phyloP scores from a whole-genome alignment of 2,329 filamentous ascomycete species.

The Ramularia endophylla region DNA sequence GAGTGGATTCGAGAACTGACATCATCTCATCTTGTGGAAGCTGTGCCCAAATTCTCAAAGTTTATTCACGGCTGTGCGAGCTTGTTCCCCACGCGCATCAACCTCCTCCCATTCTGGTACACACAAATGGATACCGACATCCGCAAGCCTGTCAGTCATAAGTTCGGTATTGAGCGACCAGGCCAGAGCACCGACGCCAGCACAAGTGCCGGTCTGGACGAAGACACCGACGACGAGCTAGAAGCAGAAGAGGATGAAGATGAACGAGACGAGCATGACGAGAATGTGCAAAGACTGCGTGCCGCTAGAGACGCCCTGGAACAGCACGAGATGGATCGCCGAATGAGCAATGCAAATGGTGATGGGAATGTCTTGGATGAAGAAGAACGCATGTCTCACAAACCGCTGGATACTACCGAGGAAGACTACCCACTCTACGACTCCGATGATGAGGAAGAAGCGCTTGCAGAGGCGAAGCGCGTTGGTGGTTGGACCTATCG shows the following conservation, averaged over 20 bases:
- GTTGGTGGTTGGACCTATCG: constrained; percentile 74
- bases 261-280: constrained; percentile 36
- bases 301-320: constrained; percentile 47
- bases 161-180: constrained; percentile 83
- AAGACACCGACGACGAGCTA: constrained; percentile 64
- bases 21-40: constrained; percentile 89
- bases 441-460: constrained; percentile 69
- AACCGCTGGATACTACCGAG: constrained; percentile 47
- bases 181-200: constrained; percentile 67
- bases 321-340: constrained; percentile 45
- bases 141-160: constrained; percentile 79
- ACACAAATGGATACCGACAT: constrained; percentile 99
- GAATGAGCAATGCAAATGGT: constrained; percentile 41
- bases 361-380: constrained; percentile 56
- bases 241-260: constrained; percentile 58
- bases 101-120: constrained; percentile 93
- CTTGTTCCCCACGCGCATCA: constrained; percentile 78
- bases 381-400: constrained; percentile 71
- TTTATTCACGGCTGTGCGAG: constrained; percentile 94
- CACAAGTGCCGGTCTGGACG: constrained; percentile 71
- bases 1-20: constrained; percentile 95
- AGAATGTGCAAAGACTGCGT: constrained; percentile 43
- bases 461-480: constrained; percentile 69
- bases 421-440: constrained; percentile 87
- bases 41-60: constrained; percentile 99